Evolutionary conservation across 768 basidiomycete genomes (phyloP), one percentile per base, ranked within the genome.

Genomic region (Xerocomellus intermedius): DNA sequence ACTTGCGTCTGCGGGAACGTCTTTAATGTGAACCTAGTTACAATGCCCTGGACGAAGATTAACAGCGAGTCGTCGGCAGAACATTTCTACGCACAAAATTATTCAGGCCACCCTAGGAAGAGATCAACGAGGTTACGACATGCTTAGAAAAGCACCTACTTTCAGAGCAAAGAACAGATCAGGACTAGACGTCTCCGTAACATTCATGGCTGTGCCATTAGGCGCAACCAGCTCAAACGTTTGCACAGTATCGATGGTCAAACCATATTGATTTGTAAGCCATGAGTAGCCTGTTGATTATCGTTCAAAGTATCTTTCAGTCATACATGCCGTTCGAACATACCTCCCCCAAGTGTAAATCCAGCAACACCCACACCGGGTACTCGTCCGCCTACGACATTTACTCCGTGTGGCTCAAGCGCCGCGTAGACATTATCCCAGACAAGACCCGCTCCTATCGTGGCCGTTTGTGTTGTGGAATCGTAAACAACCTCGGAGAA

Each of bases 361-460:
- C 84, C 83, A 5, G 77, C 84, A 2, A 84, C 80, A 21, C 85
- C 84, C 8, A 83, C 78, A 12, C 83, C 84, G 2, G 75, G 63
- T 0, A 83, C 79, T 2, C 83, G 64, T 70, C 14, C 82, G 1
- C 85, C 85, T 1, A 85, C 76, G 12, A 85, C 82, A 43, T 75
- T 84, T 10, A 84, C 80, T 1, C 70, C 72, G 42, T 75, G 60
- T 1, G 79, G 81, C 8, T 70, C 76, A 1, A 87, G 74, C 12
- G 54, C 56, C 8, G 67, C 68, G 55, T 86, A 88, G 70, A 82
- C 84, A 45, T 85, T 77, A 61, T 88, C 85, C 86, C 86, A 89
- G 14, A 82, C 70, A 3, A 83, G 64, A 10, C 77, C 74, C 0
- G 73, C 60, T 8, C 73, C 77, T 30, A 78, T 44, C 1, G 67